These are phyloP conservation scores for Extremus antarcticus DNA, from an alignment of 495 filamentous ascomycete genomes.

Conservation along the genomic window DNA sequence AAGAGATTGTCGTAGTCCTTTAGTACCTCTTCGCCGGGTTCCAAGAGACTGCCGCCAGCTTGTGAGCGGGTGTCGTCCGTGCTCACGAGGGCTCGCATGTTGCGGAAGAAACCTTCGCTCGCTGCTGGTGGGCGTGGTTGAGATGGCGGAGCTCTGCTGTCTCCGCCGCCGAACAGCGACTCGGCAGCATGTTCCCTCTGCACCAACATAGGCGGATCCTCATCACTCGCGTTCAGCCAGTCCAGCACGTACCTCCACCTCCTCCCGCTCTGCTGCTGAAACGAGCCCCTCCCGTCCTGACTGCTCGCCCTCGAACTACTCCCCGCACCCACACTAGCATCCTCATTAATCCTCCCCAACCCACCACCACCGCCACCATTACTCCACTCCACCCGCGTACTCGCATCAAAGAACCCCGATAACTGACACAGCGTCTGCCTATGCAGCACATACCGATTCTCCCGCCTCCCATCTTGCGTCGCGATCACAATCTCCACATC, in stretches of 20 bases:
- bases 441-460: conserved; percentile 77
- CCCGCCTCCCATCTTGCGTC: conserved; percentile 47
- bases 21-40: conserved; percentile 55
- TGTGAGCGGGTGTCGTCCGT: conserved; percentile 7
- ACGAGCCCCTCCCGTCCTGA: conserved; percentile 25
- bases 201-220: conserved; percentile 79
- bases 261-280: conserved; percentile 19
- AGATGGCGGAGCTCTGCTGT: conserved; percentile 16
- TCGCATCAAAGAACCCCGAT: conserved; percentile 86
- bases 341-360: conserved; percentile 49
- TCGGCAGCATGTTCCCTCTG: conserved; percentile 48
- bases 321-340: conserved; percentile 34
- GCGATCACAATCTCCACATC: conserved; percentile 81
- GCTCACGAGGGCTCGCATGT: conserved; percentile 60
- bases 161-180: conserved; percentile 40
- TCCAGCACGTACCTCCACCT: conserved; percentile 85
- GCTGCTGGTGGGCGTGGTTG: conserved; percentile 34
- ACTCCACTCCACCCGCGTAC: conserved; percentile 72
- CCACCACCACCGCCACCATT: conserved; percentile 23
- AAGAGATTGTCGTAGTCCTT: conserved; percentile 91
- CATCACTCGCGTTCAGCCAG: conserved; percentile 47
- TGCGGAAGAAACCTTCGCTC: conserved; percentile 66
- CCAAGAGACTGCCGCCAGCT: conserved; percentile 34
- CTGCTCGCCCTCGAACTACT: conserved; percentile 26
- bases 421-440: conserved; percentile 74